A percentile compares a stretch with the other conserved stretches of the same genome.
These are phyloP conservation scores for Ceratorhiza oryzae-sativae DNA, from an alignment of 1,284 basidiomycete species.

Conservation along the genomic window DNA sequence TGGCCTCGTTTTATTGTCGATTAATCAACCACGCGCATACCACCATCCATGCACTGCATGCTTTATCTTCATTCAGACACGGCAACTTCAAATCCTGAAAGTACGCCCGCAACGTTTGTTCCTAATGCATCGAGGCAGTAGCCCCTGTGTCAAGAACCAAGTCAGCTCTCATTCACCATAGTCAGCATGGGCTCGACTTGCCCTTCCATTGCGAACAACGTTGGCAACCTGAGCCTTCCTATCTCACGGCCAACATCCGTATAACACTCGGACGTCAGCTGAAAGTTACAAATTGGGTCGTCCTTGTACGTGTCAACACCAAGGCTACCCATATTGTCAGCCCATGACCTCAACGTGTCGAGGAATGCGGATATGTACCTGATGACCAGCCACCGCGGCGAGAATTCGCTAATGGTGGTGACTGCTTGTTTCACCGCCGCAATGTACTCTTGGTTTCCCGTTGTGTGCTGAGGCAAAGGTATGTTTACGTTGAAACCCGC, in stretches of 20 bases:
- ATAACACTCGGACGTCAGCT: conserved; percentile 50
- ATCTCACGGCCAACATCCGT: conserved; percentile 49
- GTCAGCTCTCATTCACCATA: neutral
- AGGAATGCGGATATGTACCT: conserved; percentile 46
- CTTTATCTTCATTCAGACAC: neutral
- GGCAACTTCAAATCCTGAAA: conserved; percentile 10
- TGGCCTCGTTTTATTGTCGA: conserved; percentile 8
- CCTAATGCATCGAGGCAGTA: conserved; percentile 25
- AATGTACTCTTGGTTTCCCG: conserved; percentile 49
- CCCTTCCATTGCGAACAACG: conserved; percentile 54
- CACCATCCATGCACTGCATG: neutral
- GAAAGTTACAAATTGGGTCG: conserved; percentile 53
- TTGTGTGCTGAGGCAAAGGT: conserved; percentile 49
- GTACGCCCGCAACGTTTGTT: conserved; percentile 29
- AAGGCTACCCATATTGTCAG: conserved; percentile 44
- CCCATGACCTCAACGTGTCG: neutral
- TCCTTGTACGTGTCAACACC: conserved; percentile 53
- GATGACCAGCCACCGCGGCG: conserved; percentile 49
- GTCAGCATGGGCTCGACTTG: conserved; percentile 41
- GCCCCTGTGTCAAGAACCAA: conserved; percentile 9
- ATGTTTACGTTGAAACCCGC: conserved; percentile 50
- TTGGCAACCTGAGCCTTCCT: conserved; percentile 45
- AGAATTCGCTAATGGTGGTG: conserved; percentile 45
- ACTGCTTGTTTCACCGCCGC: conserved; percentile 45
- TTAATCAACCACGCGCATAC: neutral